Base-by-base conservation (phyloP, 2,329 filamentous ascomycete genomes). In the Monilinia vaccinii-corymbosi region DNA sequence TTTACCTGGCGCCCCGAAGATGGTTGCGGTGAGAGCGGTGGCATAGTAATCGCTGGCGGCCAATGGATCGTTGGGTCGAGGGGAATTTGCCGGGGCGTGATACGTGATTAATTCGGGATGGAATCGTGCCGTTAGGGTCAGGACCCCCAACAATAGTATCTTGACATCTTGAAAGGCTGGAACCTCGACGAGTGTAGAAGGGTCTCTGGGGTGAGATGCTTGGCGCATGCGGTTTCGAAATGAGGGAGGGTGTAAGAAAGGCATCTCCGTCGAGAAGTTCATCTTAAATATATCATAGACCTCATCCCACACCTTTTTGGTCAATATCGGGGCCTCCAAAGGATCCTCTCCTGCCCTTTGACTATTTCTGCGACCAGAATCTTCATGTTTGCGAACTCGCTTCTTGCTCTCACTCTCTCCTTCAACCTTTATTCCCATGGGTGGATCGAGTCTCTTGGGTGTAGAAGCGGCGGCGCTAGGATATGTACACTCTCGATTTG, bases 401-500 rank as follows among this genome's bases (percentile, higher is more conserved):
- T 71, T 70, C 68, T 82, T 84, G 59, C 76, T 77, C n/a, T 82
- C 80, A 7, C 76, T 74, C 4, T 71, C 70, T 21, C 60, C 64
- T 56, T 71, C 68, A 25, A 63, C 48, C 45, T 67, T 70, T 36
- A 69, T 63, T 2, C 70, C 53, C 71, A 66, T 61, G 38, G 69
- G 56, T 38, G 61, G 53, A 36, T 70, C 71, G 52, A 63, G 59
- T 57, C 69, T 68, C 47, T 65, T 72, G 31, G 67, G 68, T 9
- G 66, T 66, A 10, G 64, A 60, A 28, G 72, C 70, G 34, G 73
- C 68, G 16, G 74, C 73, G 8, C 79, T 75, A 10, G 88, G 87
- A 72, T 91, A 91, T 63, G 81, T 81, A 71, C 90, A 94, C 62
- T 89, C 82, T 70, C 88, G 82, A 48, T 85, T 84, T 55, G 83